phyloP scores from a whole-genome alignment of 1,284 basidiomycete species.

The Kalmanozyma brasiliensis region DNA sequence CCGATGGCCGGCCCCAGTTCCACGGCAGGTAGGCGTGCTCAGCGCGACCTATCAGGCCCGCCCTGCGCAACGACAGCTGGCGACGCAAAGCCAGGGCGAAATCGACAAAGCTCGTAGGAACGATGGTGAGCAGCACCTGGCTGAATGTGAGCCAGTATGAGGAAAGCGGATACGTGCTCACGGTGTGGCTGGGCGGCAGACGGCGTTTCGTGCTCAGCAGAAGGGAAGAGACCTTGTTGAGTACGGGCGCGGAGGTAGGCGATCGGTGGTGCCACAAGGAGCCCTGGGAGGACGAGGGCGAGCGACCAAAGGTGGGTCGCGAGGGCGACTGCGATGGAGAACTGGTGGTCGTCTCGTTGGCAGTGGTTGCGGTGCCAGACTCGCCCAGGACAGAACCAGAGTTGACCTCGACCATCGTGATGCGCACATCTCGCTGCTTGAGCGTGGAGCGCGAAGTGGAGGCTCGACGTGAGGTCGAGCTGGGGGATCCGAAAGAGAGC shows the following conservation, averaged over 20 bases:
- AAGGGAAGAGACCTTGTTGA: slow-evolving; percentile 47
- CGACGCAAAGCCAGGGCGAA: slow-evolving; percentile 33
- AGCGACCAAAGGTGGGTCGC: slow-evolving; percentile 34
- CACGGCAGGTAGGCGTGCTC: slow-evolving; percentile 49
- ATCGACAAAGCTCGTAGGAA: slow-evolving; percentile 45
- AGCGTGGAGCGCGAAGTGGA: slow-evolving; percentile 19
- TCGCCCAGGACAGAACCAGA: slow-evolving; percentile 43
- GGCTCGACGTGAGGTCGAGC: slow-evolving; percentile 13
- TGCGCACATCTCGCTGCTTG: slow-evolving; percentile 47
- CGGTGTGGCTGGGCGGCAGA: slow-evolving; percentile 43
- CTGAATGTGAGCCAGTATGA: slow-evolving; percentile 44
- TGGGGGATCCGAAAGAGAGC: slow-evolving; percentile 10
- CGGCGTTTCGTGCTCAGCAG: slow-evolving; percentile 46
- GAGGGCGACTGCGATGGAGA: slow-evolving; percentile 25
- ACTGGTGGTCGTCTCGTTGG: slow-evolving; percentile 10
- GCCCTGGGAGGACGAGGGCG: slow-evolving; percentile 42
- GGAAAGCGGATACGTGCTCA: slow-evolving; percentile 32
- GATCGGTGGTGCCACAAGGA: slow-evolving; percentile 49
- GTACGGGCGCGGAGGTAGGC: slow-evolving; percentile 41
- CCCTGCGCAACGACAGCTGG: slow-evolving; percentile 40
- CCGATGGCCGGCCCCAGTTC: slow-evolving; percentile 26
- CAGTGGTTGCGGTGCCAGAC: background rate
- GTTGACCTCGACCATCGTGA: slow-evolving; percentile 48
- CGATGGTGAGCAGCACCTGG: slow-evolving; percentile 38
- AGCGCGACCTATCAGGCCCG: slow-evolving; percentile 39